phyloP scores from a whole-genome alignment of 148 eudicot genomes.

The Cornus suecica region DNA sequence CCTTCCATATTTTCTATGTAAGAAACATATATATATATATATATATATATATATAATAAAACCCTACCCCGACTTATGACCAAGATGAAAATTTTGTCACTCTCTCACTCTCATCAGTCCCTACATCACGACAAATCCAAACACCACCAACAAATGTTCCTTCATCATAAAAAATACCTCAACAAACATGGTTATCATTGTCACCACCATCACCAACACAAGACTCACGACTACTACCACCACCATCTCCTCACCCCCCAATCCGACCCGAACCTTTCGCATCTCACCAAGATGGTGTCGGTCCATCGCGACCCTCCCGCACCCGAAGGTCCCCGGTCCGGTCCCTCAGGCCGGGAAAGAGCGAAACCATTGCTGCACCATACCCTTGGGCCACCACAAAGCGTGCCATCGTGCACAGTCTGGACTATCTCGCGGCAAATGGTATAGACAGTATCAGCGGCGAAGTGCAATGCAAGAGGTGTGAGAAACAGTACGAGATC shows the following conservation, averaged over 20 bases:
- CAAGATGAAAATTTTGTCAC: background rate
- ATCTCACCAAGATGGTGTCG: background rate
- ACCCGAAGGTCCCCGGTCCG: background rate
- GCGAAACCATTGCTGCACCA: background rate
- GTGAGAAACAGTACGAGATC: slow-evolving; percentile 15
- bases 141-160: no score
- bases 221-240: background rate
- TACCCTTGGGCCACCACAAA: slow-evolving; percentile 23
- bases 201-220: background rate
- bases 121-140: no score
- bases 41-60: background rate
- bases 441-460: slow-evolving; percentile 13
- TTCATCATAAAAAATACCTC: no score
- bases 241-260: background rate
- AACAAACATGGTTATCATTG: no score
- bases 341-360: background rate
- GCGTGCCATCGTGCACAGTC: slow-evolving; percentile 9
- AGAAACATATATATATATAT: no score
- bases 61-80: no score
- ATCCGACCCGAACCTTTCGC: background rate
- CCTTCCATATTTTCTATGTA: background rate
- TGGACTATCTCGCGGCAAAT: background rate
- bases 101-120: background rate
- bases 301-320: background rate
- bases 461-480: slow-evolving; percentile 19